Base-by-base conservation (phyloP, 805 yeast genomes). In the Yamadazyma endophytica region DNA sequence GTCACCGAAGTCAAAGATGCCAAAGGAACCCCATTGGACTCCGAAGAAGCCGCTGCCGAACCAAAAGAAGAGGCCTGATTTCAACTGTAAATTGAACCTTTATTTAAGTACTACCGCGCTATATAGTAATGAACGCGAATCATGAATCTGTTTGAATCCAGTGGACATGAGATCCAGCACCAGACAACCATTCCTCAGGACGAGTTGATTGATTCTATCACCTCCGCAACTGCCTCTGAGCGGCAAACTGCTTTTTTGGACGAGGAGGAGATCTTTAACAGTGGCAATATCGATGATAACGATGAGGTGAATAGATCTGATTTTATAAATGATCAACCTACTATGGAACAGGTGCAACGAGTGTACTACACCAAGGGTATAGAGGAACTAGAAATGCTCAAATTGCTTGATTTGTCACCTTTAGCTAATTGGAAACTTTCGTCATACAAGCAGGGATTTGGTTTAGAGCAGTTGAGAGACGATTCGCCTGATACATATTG, bases 351-450 rank as follows among this genome's bases (percentile, higher is more conserved):
- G 34, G 47, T 61, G 1, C 70, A 64, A 37, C 37, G 56, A n/a
- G 58, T 58, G 1, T 65, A 60, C 43, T 66, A 66, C 32, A 29
- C 49, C 2, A 54, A 50, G 41, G 85, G 83, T 0, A 52, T 79
- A 3, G 67, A 68, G 33, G 75, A 72, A 28, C 53, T 79, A 33
- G 88, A 82, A 36, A 52, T 59, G 9, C 48, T 63, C 18, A 86
- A 83, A 9, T 52, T 85, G 12, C 64, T 76, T 1, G 96, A 92
- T 49, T 69, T 90, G 7, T 86, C 95, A 2, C 76, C 79, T 12
- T 61, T 82, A 13, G 97, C 94, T 0, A 69, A 79, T 15, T 92
- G 97, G 96, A 70, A 77, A 21, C 77, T 86, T 0, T 83, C 95
- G 1, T 82, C 95, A 0, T 60, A 34, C 47, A 90, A 89, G 46